Percentiles rank a stretch among this genome's conserved stretches.
Conservation (phyloP, 805 yeast genomes). For the Priceomyces haplophilus region DNA sequence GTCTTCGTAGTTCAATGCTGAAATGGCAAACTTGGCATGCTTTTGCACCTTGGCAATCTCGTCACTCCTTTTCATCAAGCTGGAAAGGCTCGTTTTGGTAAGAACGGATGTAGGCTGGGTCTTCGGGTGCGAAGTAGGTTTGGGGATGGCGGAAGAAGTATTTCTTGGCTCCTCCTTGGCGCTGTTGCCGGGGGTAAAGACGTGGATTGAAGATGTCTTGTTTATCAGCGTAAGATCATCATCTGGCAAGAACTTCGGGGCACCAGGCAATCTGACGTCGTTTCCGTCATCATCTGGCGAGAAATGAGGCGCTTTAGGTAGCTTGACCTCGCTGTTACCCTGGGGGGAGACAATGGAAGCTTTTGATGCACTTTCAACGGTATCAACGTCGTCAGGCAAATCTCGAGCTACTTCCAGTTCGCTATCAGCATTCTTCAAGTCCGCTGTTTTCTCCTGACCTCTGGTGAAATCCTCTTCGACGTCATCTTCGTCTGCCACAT, state of each 20-base stretch:
- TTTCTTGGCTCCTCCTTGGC: not conserved
- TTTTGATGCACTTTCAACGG: no score
- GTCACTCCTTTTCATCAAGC: conserved; percentile 54
- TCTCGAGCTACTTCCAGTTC: not conserved
- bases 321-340: conserved; percentile 9
- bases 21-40: conserved; percentile 70
- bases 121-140: not conserved
- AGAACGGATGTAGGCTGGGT: conserved; percentile 3
- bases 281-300: conserved; percentile 24
- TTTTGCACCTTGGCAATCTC: conserved; percentile 60
- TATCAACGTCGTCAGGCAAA: not conserved
- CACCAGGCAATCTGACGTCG: conserved; percentile 38
- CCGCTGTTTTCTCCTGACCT: not conserved
- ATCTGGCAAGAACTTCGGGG: conserved; percentile 41
- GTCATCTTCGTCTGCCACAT: not conserved
- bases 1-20: conserved; percentile 79
- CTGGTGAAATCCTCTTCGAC: conserved; percentile 2
- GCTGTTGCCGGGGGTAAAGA: conserved; percentile 24
- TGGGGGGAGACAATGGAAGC: conserved; percentile 5
- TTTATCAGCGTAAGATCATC: conserved; percentile 36
- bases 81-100: conserved; percentile 40
- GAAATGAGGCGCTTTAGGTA: conserved; percentile 42
- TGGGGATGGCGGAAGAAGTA: not conserved
- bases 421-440: not conserved
- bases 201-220: conserved; percentile 36